Conservation (phyloP, 208 protist genomes). For the Leishmania tropica region DNA sequence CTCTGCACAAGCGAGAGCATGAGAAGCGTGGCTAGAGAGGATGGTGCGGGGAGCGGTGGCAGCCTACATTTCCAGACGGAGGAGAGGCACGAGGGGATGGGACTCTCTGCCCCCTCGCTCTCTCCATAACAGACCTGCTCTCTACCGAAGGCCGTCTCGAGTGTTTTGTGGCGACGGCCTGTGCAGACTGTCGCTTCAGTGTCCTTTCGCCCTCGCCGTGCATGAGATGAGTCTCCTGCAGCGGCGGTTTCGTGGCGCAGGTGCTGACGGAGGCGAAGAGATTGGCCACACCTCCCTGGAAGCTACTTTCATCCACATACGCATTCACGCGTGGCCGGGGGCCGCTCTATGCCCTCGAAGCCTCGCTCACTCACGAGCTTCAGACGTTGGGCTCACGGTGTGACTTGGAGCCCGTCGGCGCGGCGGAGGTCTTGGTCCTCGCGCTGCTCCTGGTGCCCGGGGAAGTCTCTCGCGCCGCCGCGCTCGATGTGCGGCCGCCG, state of each 20-base stretch:
- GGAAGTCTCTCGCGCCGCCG: slow-evolving; percentile 2
- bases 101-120: background rate
- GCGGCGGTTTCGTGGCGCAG: slow-evolving; percentile 17
- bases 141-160: slow-evolving; percentile 15
- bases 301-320: slow-evolving; percentile 8
- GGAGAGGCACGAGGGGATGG: background rate
- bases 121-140: background rate
- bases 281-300: background rate
- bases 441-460: background rate
- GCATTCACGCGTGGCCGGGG: slow-evolving; percentile 4
- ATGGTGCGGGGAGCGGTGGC: too few relatives aligned
- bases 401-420: slow-evolving; percentile 1
- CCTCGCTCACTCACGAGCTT: slow-evolving; percentile 14
- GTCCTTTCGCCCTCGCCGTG: slow-evolving; percentile 27
- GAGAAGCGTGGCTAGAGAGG: too few relatives aligned
- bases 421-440: slow-evolving; percentile 4
- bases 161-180: slow-evolving; percentile 2
- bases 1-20: too few relatives aligned
- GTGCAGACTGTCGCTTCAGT: slow-evolving; percentile 25
- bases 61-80: too few relatives aligned
- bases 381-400: slow-evolving; percentile 17
- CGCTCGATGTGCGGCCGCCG: slow-evolving; percentile 5
- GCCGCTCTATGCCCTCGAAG: background rate
- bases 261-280: slow-evolving; percentile 14
- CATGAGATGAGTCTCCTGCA: slow-evolving; percentile 33